A percentile compares a stretch with the other conserved stretches of the same genome.
These are phyloP conservation scores for Saururus chinensis DNA, from an alignment of 164 flowering plant species.

Conservation along the genomic window DNA sequence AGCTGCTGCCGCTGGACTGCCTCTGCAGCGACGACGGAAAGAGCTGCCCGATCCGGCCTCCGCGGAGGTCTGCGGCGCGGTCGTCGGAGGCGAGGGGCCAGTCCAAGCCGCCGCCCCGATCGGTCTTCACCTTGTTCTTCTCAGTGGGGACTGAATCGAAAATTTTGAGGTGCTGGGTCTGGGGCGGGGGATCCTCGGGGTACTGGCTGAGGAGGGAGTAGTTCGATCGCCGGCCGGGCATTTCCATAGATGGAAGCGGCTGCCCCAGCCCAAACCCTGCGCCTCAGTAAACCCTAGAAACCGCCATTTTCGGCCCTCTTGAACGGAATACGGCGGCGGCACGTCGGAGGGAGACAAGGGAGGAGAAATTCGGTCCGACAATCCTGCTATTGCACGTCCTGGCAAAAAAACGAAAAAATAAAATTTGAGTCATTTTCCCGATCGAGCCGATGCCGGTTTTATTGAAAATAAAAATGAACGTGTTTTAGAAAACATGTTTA, in stretches of 20 bases:
- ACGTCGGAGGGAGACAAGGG: background rate
- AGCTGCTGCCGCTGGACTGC: slow-evolving; percentile 86
- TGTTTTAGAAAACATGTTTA: no score
- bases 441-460: no score
- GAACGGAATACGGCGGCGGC: background rate
- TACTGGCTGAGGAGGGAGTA: slow-evolving; percentile 56
- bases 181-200: slow-evolving; percentile 42
- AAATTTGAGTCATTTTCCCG: background rate
- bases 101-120: slow-evolving; percentile 31
- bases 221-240: slow-evolving; percentile 63
- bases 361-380: background rate
- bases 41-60: slow-evolving; percentile 28
- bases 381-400: background rate
- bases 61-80: slow-evolving; percentile 22
- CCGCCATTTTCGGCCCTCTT: background rate
- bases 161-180: slow-evolving; percentile 13
- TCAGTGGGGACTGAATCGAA: slow-evolving; percentile 24
- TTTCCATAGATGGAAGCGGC: slow-evolving; percentile 40
- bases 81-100: slow-evolving; percentile 33
- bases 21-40: slow-evolving; percentile 36
- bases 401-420: background rate
- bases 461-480: no score
- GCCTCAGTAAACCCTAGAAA: slow-evolving; percentile 7
- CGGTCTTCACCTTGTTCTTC: slow-evolving; percentile 21
- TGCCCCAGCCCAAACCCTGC: background rate